A percentile compares a stretch with the other conserved stretches of the same genome.
These are phyloP conservation scores for Pythium aristosporum DNA, from an alignment of 352 stramenopile genomes.

Conservation along the genomic window DNA sequence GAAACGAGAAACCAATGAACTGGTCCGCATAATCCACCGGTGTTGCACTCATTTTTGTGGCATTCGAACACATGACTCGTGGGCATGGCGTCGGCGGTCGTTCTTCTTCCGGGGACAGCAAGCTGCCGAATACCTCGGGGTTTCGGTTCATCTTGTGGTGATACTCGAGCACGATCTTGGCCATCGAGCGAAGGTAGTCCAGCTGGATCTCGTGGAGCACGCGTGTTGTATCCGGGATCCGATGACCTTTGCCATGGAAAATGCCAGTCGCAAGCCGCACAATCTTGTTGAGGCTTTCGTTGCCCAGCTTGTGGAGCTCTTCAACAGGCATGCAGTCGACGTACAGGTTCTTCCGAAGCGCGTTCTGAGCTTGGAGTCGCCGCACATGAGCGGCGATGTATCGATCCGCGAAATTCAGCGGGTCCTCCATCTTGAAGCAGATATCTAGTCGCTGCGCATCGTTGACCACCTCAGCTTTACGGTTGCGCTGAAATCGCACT, in stretches of 20 bases:
- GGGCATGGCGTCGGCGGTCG: constrained; percentile 33
- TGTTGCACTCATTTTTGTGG: constrained; percentile 31
- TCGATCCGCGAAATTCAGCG: constrained; percentile 71
- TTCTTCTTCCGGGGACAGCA: constrained; percentile 55
- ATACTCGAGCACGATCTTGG: constrained; percentile 88
- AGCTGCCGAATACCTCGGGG: constrained; percentile 53
- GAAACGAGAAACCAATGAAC: constrained; percentile 87
- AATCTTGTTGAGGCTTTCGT: constrained; percentile 80
- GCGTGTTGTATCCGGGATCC: constrained; percentile 68
- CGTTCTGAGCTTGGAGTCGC: constrained; percentile 63
- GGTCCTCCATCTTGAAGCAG: constrained; percentile 84
- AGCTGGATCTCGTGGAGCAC: constrained; percentile 89
- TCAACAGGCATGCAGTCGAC: constrained; percentile 85
- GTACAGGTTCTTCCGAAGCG: constrained; percentile 77
- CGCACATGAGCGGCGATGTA: constrained; percentile 59
- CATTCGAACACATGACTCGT: constrained; percentile 28
- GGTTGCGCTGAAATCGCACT: constrained; percentile 64
- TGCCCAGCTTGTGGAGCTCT: constrained; percentile 78
- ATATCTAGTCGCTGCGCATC: constrained; percentile 53
- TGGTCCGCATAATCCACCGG: constrained; percentile 85
- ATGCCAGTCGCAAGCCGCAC: constrained; percentile 54
- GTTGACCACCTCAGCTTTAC: constrained; percentile 55
- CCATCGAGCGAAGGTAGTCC: constrained; percentile 92
- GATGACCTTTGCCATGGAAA: constrained; percentile 69
- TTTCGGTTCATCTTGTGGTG: constrained; percentile 59